Evolutionary conservation across 148 eudicot species (phyloP).

Genomic region (Persicaria tinctoria): DNA sequence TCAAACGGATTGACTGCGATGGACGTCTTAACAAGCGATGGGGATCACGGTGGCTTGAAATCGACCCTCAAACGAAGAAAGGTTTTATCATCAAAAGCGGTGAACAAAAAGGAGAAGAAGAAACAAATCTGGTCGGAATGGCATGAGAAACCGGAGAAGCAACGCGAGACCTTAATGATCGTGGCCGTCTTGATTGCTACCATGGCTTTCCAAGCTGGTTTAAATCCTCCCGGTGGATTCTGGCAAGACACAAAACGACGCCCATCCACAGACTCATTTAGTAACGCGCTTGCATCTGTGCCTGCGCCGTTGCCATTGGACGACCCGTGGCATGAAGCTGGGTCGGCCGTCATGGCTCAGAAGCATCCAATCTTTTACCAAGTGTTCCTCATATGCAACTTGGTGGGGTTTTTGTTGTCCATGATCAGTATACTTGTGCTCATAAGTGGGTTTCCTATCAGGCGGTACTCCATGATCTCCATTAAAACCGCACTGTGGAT

Average conservation of each 20-base stretch:
- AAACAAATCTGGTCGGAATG: too few relatives aligned
- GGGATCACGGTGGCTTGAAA: neutral
- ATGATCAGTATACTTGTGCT: slow-evolving; percentile 16
- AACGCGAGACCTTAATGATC: neutral
- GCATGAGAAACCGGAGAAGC: neutral
- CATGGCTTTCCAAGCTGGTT: slow-evolving; percentile 11
- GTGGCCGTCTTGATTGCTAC: slow-evolving; percentile 11
- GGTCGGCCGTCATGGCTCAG: neutral
- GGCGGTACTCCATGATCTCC: too few relatives aligned
- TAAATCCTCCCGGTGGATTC: slow-evolving; percentile 7
- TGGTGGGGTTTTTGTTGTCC: slow-evolving; percentile 9
- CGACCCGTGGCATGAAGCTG: neutral
- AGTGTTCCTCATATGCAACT: neutral
- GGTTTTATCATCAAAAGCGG: neutral
- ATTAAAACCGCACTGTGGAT: too few relatives aligned
- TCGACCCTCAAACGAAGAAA: neutral
- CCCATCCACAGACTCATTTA: too few relatives aligned
- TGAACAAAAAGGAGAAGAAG: too few relatives aligned
- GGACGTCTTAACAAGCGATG: neutral
- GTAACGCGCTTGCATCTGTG: too few relatives aligned
- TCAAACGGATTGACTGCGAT: slow-evolving; percentile 7
- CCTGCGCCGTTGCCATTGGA: too few relatives aligned
- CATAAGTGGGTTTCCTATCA: slow-evolving; percentile 12
- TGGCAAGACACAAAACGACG: neutral
- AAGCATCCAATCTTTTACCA: neutral